A percentile compares a stretch with the other conserved stretches of the same genome.
These are phyloP conservation scores for Dryas alaskensis DNA, from an alignment of 306 rosid genomes.

Conservation along the genomic window DNA sequence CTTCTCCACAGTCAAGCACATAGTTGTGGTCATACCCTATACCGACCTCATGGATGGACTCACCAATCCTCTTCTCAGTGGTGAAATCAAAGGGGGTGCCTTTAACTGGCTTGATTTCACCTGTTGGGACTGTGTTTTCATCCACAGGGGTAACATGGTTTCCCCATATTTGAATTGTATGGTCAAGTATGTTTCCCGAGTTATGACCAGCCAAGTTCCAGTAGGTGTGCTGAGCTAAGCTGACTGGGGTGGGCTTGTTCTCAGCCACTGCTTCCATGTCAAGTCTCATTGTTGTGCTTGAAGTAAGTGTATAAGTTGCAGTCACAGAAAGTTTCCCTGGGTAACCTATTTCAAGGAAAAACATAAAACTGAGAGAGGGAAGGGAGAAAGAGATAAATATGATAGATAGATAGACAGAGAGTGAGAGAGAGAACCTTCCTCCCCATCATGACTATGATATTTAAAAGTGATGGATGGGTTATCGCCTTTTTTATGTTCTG, in stretches of 20 bases:
- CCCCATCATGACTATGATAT: conserved; percentile 74
- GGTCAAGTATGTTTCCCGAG: conserved; percentile 69
- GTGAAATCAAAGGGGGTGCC: conserved; percentile 87
- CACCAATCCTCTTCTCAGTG: conserved; percentile 61
- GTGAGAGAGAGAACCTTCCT: conserved; percentile 62
- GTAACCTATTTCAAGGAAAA: conserved; percentile 46
- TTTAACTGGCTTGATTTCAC: conserved; percentile 71
- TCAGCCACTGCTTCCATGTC: conserved; percentile 91
- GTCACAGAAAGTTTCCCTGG: conserved; percentile 74
- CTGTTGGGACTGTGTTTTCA: conserved; percentile 62
- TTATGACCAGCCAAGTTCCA: conserved; percentile 92
- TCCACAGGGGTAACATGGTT: conserved; percentile 76
- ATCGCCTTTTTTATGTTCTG: conserved; percentile 57
- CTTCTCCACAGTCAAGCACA: conserved; percentile 74
- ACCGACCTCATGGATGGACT: conserved; percentile 64
- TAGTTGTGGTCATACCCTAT: conserved; percentile 86
- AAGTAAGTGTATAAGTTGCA: conserved; percentile 76
- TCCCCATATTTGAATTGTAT: conserved; percentile 66
- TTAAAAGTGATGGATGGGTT: conserved; percentile 72
- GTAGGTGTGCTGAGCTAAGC: conserved; percentile 88
- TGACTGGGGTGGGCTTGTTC: conserved; percentile 74
- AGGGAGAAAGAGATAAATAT: background rate
- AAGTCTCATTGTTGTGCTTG: conserved; percentile 73
- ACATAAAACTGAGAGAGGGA: conserved; percentile 15
- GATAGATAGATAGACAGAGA: background rate